Base-by-base conservation (phyloP, 129 eudicot genomes). In the Smallanthus sonchifolius region DNA sequence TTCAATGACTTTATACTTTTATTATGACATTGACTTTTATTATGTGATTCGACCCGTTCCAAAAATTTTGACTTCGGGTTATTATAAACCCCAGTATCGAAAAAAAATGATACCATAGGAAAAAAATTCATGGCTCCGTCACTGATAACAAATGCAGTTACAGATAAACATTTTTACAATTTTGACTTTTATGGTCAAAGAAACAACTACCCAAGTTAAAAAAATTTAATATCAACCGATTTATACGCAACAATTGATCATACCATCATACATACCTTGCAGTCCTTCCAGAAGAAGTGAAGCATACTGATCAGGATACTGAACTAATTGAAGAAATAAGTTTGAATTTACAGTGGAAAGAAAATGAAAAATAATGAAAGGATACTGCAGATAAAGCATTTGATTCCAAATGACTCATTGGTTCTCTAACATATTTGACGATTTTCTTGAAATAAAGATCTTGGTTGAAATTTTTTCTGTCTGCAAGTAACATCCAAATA, bases 381-480 rank as follows among this genome's bases (percentile, higher is more conserved):
- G 10, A 47, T 86, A 86, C 88, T 79, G 88, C 91, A 38, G 88
- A 86, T 35, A 88, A 86, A 72, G 91, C 91, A 65, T 83, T 86
- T 17, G 91, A 75, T 73, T 86, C 91, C 85, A 86, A 78, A 51
- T 86, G 91, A 48, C 70, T 75, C 91, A 86, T 86, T 19, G 91
- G 91, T 81, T 86, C 91, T 55, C 88, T 88, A 72, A 86, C 91
- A 63, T 86, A 86, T 72, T 86, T 86, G 76, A 86, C 91, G 1
- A 88, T 84, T 80, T 84, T 86, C 83, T 86, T 86, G 77, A 86
- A 86, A 66, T 86, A 86, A 63, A 83, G 28, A 61, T 86, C 91
- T 75, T 86, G 91, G 69, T 86, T 86, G 66, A 84, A 86, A 86
- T 88, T 83, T 86, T 86, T 75, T 86, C 88, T 49, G 91, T 88